Base-by-base conservation (phyloP, 345 rosid species). In the Angophora floribunda region DNA sequence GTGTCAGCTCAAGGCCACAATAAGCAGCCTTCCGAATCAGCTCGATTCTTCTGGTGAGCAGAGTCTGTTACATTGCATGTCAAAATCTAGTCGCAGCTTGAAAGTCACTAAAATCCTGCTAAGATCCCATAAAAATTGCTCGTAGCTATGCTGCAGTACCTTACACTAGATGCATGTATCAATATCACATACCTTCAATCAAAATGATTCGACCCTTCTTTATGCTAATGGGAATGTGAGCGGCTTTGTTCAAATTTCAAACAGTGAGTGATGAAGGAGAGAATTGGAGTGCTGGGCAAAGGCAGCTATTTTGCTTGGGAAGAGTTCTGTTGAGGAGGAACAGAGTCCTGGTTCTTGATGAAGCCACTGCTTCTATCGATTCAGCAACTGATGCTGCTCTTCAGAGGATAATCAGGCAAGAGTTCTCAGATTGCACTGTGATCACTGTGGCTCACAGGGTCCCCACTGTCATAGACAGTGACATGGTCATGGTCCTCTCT, bases 401-500 rank as follows among this genome's bases (percentile, higher is more conserved):
- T 12, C 99, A 95, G 89, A 94, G 94, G 91, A 89, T 95, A 32
- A 95, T 93, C 87, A 90, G 96, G 87, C 91, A 93, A 51, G 99
- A 96, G 61, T 95, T 96, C 93, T 86, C 93, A 12, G 90, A 91
- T 5, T 95, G 96, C 89, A 96, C 97, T 0, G 96, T 95, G 79
- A 92, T 96, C 87, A 95, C 99, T 14, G 95, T 93, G 9, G 96
- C 99, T 22, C 99, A 96, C 85, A 93, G 97, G 88, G 96, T 95
- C 45, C 98, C 97, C 52, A 95, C 96, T 7, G 95, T 95, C 53
- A 92, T 94, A 67, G 95, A 96, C 87, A 95, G 97, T 90, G 96
- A 94, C 91, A 95, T 94, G 99, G 96, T 95, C 95, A 93, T 95
- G 97, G 96, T 94, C 90, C 97, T 96, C 89, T 95, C 96, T 22